A percentile compares a stretch with the other conserved stretches of the same genome.
phyloP scores from a whole-genome alignment of 768 basidiomycete genomes.

The Lactarius hatsudake region DNA sequence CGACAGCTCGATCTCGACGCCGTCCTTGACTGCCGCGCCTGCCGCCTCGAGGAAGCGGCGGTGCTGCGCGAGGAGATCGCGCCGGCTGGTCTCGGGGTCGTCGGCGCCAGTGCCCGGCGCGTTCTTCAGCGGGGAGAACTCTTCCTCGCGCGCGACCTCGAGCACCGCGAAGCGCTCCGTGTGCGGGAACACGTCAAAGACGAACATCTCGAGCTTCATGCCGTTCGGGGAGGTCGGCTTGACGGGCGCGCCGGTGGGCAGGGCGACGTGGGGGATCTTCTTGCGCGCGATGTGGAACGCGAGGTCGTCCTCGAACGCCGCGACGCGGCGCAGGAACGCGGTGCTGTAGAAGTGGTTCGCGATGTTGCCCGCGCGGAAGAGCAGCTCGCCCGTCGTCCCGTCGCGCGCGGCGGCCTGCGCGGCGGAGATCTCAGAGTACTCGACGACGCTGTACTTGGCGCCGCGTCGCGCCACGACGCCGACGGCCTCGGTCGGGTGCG shows the following conservation, averaged over 20 bases:
- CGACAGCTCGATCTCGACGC: slow-evolving; percentile 86
- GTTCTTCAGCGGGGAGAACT: slow-evolving; percentile 98
- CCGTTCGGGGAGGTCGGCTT: slow-evolving; percentile 93
- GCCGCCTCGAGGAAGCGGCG: slow-evolving; percentile 75
- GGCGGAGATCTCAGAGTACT: slow-evolving; percentile 93
- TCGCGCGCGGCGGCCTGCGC: slow-evolving; percentile 82
- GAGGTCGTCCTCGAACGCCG: slow-evolving; percentile 81
- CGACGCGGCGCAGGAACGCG: slow-evolving; percentile 71
- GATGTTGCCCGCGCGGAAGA: slow-evolving; percentile 95
- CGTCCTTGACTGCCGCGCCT: slow-evolving; percentile 70
- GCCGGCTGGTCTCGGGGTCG: slow-evolving; percentile 85
- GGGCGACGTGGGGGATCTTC: slow-evolving; percentile 86
- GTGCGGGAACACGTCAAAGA: slow-evolving; percentile 98
- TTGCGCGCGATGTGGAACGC: slow-evolving; percentile 98
- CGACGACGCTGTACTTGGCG: slow-evolving; percentile 87
- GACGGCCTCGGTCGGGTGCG: slow-evolving; percentile 82
- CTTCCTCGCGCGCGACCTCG: slow-evolving; percentile 83
- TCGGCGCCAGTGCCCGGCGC: slow-evolving; percentile 90
- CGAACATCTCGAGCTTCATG: slow-evolving; percentile 98
- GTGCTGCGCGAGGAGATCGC: slow-evolving; percentile 88
- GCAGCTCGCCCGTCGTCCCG: slow-evolving; percentile 65
- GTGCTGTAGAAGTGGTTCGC: slow-evolving; percentile 98
- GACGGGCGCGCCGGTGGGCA: slow-evolving; percentile 60
- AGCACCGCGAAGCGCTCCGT: slow-evolving; percentile 80
- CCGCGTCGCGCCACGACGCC: slow-evolving; percentile 88